Conservation (phyloP, 2,329 filamentous ascomycete species). For the Dactylonectria estremocensis region DNA sequence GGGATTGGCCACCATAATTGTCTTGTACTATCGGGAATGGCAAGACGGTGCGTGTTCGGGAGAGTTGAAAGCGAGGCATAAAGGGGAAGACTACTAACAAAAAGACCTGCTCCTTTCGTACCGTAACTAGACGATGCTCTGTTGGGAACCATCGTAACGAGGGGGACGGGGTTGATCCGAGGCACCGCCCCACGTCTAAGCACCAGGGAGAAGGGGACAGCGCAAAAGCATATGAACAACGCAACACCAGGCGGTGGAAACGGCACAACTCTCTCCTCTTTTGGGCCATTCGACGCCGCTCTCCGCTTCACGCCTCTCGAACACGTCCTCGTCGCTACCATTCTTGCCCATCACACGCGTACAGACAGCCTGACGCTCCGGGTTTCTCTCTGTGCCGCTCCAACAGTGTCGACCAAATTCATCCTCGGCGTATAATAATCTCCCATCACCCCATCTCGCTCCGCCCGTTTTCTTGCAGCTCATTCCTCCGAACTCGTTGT, state of each 20-base stretch:
- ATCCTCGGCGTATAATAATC: slow-evolving; percentile 23
- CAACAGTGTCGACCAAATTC: slow-evolving; percentile 1
- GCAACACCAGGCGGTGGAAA: slow-evolving; percentile 21
- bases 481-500: background rate
- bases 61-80: too few relatives aligned
- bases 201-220: slow-evolving; percentile 24
- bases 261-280: slow-evolving; percentile 9
- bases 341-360: background rate
- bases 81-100: too few relatives aligned
- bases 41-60: background rate
- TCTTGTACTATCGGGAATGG: background rate
- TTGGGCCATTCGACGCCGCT: background rate
- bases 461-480: slow-evolving; percentile 10
- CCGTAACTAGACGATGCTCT: background rate
- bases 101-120: background rate
- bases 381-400: background rate
- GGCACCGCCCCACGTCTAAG: slow-evolving; percentile 21
- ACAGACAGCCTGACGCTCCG: background rate
- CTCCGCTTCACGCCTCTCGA: background rate
- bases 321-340: background rate
- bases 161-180: slow-evolving; percentile 29
- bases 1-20: background rate
- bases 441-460: slow-evolving; percentile 7
- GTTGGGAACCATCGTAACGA: background rate
- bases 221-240: slow-evolving; percentile 45